phyloP scores from a whole-genome alignment of 2,329 filamentous ascomycete genomes.

The Fusarium xyrophilum region DNA sequence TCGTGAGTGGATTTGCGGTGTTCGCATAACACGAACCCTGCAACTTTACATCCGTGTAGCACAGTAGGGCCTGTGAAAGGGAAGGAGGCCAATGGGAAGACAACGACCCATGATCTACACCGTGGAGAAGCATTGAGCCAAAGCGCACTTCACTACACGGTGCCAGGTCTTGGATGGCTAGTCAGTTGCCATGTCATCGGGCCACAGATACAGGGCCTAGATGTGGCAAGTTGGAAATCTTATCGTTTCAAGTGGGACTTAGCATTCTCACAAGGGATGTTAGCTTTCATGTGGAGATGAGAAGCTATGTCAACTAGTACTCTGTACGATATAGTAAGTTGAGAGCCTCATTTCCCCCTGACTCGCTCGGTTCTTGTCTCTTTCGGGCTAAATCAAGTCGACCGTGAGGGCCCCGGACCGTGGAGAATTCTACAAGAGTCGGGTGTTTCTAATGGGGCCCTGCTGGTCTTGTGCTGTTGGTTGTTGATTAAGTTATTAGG shows the following conservation, averaged over 20 bases:
- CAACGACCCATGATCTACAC: not conserved
- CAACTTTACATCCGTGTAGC: not conserved
- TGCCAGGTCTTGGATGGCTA: not conserved
- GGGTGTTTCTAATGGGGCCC: not conserved
- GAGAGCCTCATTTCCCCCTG: not conserved
- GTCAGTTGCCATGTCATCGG: not conserved
- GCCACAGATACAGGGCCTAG: not conserved
- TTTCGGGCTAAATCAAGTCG: not conserved
- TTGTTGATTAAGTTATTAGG: not conserved
- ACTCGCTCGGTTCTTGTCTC: not conserved
- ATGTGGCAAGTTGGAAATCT: not conserved
- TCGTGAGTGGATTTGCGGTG: not conserved
- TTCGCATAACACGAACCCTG: not conserved
- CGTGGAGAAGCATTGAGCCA: not conserved
- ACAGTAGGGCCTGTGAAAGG: not conserved
- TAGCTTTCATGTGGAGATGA: not conserved
- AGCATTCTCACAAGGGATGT: accelerated
- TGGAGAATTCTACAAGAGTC: not conserved
- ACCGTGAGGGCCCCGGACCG: no score
- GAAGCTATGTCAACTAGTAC: not conserved
- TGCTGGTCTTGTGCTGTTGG: not conserved
- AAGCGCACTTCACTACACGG: not conserved
- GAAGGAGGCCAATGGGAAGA: not conserved
- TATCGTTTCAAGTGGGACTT: not conserved
- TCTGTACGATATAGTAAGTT: not conserved